Percentiles rank a stretch among this genome's conserved stretches.
phyloP scores from a whole-genome alignment of 352 stramenopile species.

The Achlya hypogyna region DNA sequence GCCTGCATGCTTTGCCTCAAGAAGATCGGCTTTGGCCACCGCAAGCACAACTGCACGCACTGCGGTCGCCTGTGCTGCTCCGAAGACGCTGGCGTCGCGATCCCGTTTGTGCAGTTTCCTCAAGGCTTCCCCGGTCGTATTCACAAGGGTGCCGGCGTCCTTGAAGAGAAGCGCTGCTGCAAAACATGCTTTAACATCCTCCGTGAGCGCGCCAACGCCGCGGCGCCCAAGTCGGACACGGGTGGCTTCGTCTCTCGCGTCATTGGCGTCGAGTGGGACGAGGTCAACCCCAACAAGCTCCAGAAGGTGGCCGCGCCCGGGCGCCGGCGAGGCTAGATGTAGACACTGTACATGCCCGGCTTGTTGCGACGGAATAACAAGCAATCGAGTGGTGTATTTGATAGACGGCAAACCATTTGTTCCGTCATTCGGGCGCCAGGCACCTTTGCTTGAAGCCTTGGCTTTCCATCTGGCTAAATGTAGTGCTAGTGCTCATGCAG shows the following conservation, averaged over 20 bases:
- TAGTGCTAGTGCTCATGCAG: no score
- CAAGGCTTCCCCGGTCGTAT: slow-evolving; percentile 76
- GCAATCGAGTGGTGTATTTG: no score
- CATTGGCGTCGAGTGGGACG: slow-evolving; percentile 82
- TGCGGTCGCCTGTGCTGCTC: slow-evolving; percentile 67
- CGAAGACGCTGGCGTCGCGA: slow-evolving; percentile 50
- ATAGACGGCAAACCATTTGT: no score
- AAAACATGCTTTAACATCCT: slow-evolving; percentile 83
- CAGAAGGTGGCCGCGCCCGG: slow-evolving; percentile 32
- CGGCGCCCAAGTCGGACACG: slow-evolving; percentile 26
- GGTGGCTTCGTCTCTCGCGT: slow-evolving; percentile 65
- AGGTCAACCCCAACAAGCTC: slow-evolving; percentile 84
- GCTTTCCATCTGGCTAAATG: no score
- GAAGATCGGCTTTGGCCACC: slow-evolving; percentile 80
- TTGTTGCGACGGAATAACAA: background rate
- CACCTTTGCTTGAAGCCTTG: no score
- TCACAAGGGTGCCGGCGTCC: slow-evolving; percentile 47
- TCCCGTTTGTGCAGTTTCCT: slow-evolving; percentile 75
- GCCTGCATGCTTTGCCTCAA: slow-evolving; percentile 81
- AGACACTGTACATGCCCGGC: background rate
- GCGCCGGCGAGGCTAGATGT: slow-evolving; percentile 28
- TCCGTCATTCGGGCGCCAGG: no score
- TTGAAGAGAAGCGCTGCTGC: slow-evolving; percentile 66
- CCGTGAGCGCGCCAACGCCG: slow-evolving; percentile 44
- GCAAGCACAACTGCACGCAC: slow-evolving; percentile 82